Base-by-base conservation (phyloP, 1,284 basidiomycete genomes). In the Trichosporon sp. region DNA sequence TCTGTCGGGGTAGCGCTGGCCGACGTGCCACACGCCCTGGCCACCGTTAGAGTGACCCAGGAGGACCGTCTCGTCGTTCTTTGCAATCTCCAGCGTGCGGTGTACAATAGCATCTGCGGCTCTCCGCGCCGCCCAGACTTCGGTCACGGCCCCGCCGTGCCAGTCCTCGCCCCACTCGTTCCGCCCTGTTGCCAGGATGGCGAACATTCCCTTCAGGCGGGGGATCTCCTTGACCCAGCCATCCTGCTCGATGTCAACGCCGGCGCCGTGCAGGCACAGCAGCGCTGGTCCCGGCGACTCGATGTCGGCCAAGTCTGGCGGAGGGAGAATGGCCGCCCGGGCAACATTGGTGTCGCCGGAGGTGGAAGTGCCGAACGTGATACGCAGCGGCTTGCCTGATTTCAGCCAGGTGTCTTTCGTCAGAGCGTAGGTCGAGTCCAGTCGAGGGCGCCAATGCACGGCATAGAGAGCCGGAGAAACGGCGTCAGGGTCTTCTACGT, bases 41-140 rank as follows among this genome's bases (percentile, higher is more conserved):
- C 92, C 93, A 9, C 93, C 93, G 74, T 96, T 96, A 2, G 92
- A 95, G 74, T 96, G 93, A 0, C 93, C 93, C 54, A 94, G 81
- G 7, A 94, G 62, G 10, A 71, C n/a, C 0, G 66, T 69, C 14
- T 63, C 66, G 1, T 21, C 1, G 4, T 61, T 60, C 3, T 60
- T 19, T 3, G 14, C 9, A n/a, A 56, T 11, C 10, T 44, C 5
- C 11, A 54, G 11, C 9, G 46, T 11, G 23, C 46, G 37, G 19
- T 10, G 2, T 10, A 61, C n/a, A 7, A 40, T 27, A 5, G 9
- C 21, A 7, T 19, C 46, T 7, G 74, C 52, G n/a, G 68, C 70
- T n/a, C 73, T 72, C 19, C 76, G 64, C 3, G 74, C 74, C 1
- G 69, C 66, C 77, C 74, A 76, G 19, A 70, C 73, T 60, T 78